phyloP scores from a whole-genome alignment of 305 asterid genomes.

The Plantago rigida region DNA sequence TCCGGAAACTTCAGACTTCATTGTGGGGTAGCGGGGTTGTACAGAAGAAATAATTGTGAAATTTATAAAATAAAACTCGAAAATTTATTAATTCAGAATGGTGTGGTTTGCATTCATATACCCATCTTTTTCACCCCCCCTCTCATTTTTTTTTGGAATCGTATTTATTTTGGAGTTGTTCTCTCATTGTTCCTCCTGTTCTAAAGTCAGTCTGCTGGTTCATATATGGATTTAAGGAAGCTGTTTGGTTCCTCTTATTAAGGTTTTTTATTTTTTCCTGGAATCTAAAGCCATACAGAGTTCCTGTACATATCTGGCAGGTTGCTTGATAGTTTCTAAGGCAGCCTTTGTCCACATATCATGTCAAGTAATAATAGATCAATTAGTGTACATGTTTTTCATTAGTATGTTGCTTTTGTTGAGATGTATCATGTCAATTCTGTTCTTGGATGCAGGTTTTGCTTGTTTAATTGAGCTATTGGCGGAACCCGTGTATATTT shows the following conservation, averaged over 20 bases:
- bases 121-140: too few relatives aligned
- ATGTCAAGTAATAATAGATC: not conserved
- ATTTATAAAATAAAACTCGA: too few relatives aligned
- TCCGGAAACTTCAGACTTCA: constrained; percentile 4
- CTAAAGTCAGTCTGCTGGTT: too few relatives aligned
- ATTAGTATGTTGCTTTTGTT: constrained; percentile 4
- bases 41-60: not conserved
- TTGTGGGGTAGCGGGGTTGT: not conserved
- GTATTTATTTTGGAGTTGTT: not conserved
- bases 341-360: not conserved
- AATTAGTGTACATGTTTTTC: constrained; percentile 5
- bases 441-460: constrained; percentile 46
- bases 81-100: too few relatives aligned
- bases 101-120: too few relatives aligned
- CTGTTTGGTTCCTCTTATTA: too few relatives aligned
- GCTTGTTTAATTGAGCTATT: constrained; percentile 83
- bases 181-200: too few relatives aligned
- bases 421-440: constrained; percentile 9
- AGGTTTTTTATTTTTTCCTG: too few relatives aligned
- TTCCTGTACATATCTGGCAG: too few relatives aligned
- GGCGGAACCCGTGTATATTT: constrained; percentile 84
- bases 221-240: too few relatives aligned
- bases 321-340: too few relatives aligned
- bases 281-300: too few relatives aligned
- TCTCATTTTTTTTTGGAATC: not conserved